Conservation (phyloP, 2,329 filamentous ascomycete genomes). For the Arthrobotrys conoides region DNA sequence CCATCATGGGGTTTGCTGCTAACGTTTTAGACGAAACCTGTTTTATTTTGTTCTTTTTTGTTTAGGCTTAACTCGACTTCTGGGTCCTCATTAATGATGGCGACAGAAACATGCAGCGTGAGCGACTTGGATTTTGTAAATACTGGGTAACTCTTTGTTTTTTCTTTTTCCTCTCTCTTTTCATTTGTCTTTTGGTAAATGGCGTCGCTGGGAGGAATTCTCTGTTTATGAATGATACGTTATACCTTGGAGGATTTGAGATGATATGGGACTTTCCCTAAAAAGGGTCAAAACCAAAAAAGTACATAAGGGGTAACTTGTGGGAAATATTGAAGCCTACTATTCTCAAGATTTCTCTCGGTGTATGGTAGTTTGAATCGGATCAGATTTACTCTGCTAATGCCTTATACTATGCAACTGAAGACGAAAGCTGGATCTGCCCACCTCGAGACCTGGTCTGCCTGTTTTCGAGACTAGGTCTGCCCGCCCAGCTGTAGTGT, state of each 20-base stretch:
- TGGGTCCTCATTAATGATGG: conserved; percentile 31
- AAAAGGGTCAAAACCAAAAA: background rate
- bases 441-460: too few species aligned
- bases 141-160: conserved; percentile 6
- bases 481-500: too few species aligned
- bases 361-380: too few species aligned
- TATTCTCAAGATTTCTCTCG: too few species aligned
- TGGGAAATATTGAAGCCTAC: too few species aligned
- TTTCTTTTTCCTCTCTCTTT: background rate
- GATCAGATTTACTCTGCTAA: too few species aligned
- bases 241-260: conserved; percentile 18
- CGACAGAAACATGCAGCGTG: conserved; percentile 17
- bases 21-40: conserved; percentile 18
- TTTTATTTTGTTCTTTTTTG: background rate
- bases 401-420: too few species aligned
- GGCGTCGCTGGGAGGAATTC: conserved; percentile 26
- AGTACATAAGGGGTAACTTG: background rate
- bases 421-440: too few species aligned
- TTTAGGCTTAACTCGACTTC: background rate
- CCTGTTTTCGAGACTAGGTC: too few species aligned
- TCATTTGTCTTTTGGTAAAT: conserved; percentile 7
- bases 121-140: conserved; percentile 31
- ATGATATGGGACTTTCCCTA: background rate
- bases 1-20: background rate
- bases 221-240: conserved; percentile 9